Evolutionary conservation across 179 eudicot species (phyloP).

Genomic region (Gypsophila paniculata): DNA sequence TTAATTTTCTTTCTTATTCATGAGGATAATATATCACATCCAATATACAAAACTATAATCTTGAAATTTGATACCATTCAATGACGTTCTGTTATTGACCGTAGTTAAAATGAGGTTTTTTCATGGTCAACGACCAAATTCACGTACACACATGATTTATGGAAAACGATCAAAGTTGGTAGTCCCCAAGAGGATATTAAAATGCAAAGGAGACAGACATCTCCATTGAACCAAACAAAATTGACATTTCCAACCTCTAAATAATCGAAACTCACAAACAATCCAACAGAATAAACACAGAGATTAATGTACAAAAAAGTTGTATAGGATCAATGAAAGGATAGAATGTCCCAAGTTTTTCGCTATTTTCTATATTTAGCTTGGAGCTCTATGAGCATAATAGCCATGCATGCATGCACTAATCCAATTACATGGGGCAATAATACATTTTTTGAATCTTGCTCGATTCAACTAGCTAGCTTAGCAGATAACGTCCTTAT

Average conservation of each 20-base stretch:
- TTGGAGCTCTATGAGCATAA: conserved; percentile 12
- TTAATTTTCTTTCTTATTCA: no score
- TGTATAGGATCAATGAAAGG: conserved; percentile 28
- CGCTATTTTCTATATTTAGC: conserved; percentile 21
- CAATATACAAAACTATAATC: no score
- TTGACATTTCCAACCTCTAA: conserved; percentile 33
- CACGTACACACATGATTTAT: conserved; percentile 19
- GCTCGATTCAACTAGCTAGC: not conserved
- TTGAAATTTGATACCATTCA: no score
- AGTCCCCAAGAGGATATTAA: conserved; percentile 10
- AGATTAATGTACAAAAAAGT: conserved; percentile 20
- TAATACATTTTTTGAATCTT: no score
- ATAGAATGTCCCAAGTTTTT: conserved; percentile 31
- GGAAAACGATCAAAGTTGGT: conserved; percentile 7
- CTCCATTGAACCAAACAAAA: conserved; percentile 27
- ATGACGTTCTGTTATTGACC: no score
- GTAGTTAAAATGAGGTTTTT: not conserved
- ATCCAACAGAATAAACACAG: conserved; percentile 36
- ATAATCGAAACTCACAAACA: conserved; percentile 12
- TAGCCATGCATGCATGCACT: conserved; percentile 30
- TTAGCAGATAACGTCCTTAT: not conserved
- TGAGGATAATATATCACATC: no score
- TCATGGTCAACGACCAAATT: conserved; percentile 17
- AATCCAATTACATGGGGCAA: not conserved
- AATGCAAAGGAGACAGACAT: conserved; percentile 30